Evolutionary conservation across 148 eudicot genomes (phyloP).

Genomic region (Linanthus parryae): DNA sequence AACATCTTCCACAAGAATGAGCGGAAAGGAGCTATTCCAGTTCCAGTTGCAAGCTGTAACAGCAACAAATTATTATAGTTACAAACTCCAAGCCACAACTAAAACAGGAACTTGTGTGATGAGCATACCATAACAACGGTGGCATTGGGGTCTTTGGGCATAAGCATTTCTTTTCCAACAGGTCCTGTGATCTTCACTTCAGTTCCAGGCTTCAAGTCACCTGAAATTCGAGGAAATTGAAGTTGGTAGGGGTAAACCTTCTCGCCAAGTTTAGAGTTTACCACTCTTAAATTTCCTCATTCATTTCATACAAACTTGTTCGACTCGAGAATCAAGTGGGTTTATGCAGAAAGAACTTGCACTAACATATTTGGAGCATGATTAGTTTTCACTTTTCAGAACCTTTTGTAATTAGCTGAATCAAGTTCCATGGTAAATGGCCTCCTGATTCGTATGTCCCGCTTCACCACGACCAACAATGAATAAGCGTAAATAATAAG

Average conservation of each 20-base stretch:
- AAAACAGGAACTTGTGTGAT: background rate
- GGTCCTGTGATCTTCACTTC: conserved; percentile 92
- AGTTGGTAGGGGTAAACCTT: background rate
- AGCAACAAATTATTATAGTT: background rate
- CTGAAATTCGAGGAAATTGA: conserved; percentile 23
- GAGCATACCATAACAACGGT: conserved; percentile 71
- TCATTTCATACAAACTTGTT: too few relatives aligned
- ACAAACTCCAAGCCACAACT: background rate
- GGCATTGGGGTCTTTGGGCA: conserved; percentile 96
- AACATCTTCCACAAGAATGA: conserved; percentile 98
- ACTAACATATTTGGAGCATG: too few relatives aligned
- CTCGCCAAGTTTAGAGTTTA: background rate
- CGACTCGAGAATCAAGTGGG: too few relatives aligned
- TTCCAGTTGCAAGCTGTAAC: conserved; percentile 93
- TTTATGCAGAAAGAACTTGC: too few relatives aligned
- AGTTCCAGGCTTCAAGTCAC: conserved; percentile 91
- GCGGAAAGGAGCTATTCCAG: conserved; percentile 99
- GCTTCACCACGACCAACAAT: too few relatives aligned
- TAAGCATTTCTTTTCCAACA: conserved; percentile 98
- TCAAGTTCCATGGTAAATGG: too few relatives aligned
- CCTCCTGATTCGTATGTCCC: too few relatives aligned
- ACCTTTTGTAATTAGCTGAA: too few relatives aligned
- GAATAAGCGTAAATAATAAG: too few relatives aligned
- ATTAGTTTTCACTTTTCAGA: too few relatives aligned
- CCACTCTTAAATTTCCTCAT: too few relatives aligned